Evolutionary conservation across 257 asterid genomes (phyloP), one percentile per base, ranked within the genome.

Genomic region (Plectranthus barbatus): DNA sequence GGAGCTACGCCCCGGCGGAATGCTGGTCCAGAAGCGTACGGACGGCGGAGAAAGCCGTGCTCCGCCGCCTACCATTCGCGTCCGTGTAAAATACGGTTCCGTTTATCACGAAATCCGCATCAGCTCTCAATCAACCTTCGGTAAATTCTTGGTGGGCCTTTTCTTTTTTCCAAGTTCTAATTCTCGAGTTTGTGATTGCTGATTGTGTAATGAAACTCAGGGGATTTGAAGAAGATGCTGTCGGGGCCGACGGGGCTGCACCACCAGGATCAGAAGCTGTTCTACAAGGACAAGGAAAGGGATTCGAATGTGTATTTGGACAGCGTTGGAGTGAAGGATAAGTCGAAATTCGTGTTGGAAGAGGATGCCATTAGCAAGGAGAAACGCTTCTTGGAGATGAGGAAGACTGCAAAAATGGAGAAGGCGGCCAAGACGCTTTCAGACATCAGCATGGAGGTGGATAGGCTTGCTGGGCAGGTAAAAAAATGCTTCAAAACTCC

Each of bases 1-100:
- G 90, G 98, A 91, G 66, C 76, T 84, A 41, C 44, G 96, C 74
- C 98, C 98, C 24, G 86, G 98, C 10, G 98, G 98, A 62, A 91
- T 91, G 98, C 72, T 91, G 60, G 98, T 91, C 20, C 98, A 91
- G 79, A 83, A 77, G 66, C 87, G 98, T 21, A 49, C 80, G 4
- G 91, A 78, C 56, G 75, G 71, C 1, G 90, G 83, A 40, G 74
- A 77, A 12, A 78, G 55, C 76, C 79, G 72, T 9, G 80, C 53
- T 3, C 90, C 90, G 2, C 90, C 94, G 0, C 95, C 98, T 3
- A 76, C 83, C 4, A 86, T 91, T 41, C 94, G 96, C 18, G 84
- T 86, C 6, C 86, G 96, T 48, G 98, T 91, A 73, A 91, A 91
- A 55, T 81, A 84, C 72, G 86, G 90, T 33, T 77, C 92, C 54